Percentiles rank a stretch among this genome's conserved stretches.
Evolutionary conservation across 768 basidiomycete genomes (phyloP).

Genomic region (Russula olivacea): DNA sequence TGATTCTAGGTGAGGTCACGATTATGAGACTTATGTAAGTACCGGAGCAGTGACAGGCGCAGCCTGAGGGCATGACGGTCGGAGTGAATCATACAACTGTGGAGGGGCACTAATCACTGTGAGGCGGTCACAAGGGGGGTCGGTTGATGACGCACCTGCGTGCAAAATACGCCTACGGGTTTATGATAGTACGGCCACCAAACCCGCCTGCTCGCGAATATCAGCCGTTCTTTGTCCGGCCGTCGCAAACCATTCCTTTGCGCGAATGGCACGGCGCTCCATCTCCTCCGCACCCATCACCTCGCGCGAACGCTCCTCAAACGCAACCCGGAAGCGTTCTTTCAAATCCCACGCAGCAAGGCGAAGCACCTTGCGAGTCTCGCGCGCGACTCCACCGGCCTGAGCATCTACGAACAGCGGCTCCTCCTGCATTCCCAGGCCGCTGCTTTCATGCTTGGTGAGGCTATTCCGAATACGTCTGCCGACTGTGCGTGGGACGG

Average conservation of each 20-base stretch:
- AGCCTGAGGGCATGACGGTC: background rate
- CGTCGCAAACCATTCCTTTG: conserved; percentile 64
- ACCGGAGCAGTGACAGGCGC: background rate
- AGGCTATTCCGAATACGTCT: conserved; percentile 70
- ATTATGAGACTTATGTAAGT: background rate
- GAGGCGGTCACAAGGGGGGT: background rate
- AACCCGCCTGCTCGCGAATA: conserved; percentile 30
- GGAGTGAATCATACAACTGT: background rate
- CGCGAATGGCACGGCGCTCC: conserved; percentile 62
- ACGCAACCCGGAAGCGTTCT: conserved; percentile 70
- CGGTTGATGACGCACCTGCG: background rate
- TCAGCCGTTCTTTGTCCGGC: conserved; percentile 45
- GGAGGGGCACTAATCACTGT: too few relatives aligned
- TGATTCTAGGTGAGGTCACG: conserved; percentile 1
- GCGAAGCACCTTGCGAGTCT: conserved; percentile 90
- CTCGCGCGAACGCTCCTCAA: conserved; percentile 75
- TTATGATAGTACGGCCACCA: conserved; percentile 3
- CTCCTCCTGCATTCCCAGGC: conserved; percentile 44
- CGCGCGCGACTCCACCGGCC: conserved; percentile 62
- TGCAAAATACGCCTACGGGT: background rate
- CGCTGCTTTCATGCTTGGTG: conserved; percentile 39
- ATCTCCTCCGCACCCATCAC: conserved; percentile 71
- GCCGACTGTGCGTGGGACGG: conserved; percentile 87
- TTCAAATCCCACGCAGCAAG: conserved; percentile 86
- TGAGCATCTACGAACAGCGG: conserved; percentile 60